phyloP scores from a whole-genome alignment of 257 asterid species.

The Solanum etuberosum region DNA sequence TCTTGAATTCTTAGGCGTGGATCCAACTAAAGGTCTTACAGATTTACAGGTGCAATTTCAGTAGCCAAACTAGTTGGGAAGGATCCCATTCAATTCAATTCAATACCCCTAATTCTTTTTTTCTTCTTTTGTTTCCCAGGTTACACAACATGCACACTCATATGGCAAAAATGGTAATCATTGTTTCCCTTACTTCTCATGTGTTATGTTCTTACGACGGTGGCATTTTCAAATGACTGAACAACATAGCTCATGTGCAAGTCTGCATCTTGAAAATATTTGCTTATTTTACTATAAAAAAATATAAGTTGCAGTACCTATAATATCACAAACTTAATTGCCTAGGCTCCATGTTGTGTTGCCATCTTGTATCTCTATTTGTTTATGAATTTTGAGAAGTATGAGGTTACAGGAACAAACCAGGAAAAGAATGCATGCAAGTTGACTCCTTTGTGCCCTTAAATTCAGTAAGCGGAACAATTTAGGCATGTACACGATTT shows the following conservation, averaged over 20 bases:
- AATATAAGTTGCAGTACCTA: neutral
- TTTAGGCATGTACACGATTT: neutral
- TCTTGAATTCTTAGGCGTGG: slow-evolving; percentile 65
- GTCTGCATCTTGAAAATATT: neutral
- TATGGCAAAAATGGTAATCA: slow-evolving; percentile 72
- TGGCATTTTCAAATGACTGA: neutral
- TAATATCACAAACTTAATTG: neutral
- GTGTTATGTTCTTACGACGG: neutral
- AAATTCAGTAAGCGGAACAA: neutral
- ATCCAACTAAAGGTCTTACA: slow-evolving; percentile 70
- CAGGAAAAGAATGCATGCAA: neutral
- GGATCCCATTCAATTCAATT: neutral
- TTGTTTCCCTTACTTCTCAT: neutral
- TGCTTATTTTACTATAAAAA: neutral
- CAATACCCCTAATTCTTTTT: neutral
- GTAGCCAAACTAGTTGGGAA: neutral
- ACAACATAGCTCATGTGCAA: neutral
- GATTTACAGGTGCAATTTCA: slow-evolving; percentile 48
- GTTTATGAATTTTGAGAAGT: neutral
- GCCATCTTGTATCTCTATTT: neutral
- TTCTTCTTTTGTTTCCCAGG: slow-evolving; percentile 40
- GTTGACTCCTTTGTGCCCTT: neutral
- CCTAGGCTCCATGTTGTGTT: neutral
- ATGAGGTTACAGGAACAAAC: neutral
- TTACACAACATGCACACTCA: slow-evolving; percentile 52